These are phyloP conservation scores for Immersiella caudata DNA, from an alignment of 495 filamentous ascomycete genomes.

Conservation along the genomic window DNA sequence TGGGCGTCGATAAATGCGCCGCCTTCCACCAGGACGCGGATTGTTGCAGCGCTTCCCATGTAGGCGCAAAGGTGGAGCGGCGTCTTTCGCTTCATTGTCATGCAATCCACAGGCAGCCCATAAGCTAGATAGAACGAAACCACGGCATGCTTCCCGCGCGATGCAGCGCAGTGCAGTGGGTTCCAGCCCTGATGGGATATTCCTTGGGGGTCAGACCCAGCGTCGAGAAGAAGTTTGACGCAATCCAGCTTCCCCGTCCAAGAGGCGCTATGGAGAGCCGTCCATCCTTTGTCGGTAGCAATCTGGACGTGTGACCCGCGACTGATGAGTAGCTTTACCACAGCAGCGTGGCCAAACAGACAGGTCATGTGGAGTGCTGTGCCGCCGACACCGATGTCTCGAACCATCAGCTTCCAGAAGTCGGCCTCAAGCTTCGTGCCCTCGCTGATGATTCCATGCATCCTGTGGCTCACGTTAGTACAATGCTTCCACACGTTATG, in stretches of 20 bases:
- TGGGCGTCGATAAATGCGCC: constrained; percentile 10
- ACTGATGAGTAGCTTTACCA: constrained; percentile 10
- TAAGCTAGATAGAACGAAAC: constrained; percentile 11
- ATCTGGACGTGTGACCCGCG: neutral
- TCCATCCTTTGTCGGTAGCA: constrained; percentile 8
- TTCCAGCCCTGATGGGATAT: constrained; percentile 10
- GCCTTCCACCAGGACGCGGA: constrained; percentile 3
- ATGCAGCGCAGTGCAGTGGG: constrained; percentile 5
- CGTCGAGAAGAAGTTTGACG: constrained; percentile 8
- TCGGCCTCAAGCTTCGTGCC: constrained; percentile 1
- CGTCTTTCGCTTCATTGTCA: constrained; percentile 14
- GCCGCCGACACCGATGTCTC: neutral
- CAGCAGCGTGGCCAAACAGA: constrained; percentile 8
- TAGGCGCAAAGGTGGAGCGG: constrained; percentile 4
- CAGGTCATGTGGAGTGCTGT: constrained; percentile 9
- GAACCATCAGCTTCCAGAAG: neutral
- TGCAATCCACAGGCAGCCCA: constrained; percentile 2
- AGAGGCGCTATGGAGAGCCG: constrained; percentile 7
- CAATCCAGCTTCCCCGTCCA: constrained; percentile 11
- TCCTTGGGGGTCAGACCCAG: constrained; percentile 7
- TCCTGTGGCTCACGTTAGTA: neutral
- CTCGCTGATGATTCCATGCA: constrained; percentile 6
- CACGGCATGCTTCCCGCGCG: neutral
- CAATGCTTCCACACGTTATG: neutral
- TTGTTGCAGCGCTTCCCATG: constrained; percentile 1